Evolutionary conservation across 176 grass and related monocot species (phyloP), one percentile per base, ranked within the genome.

Genomic region (Triticum turgidum): DNA sequence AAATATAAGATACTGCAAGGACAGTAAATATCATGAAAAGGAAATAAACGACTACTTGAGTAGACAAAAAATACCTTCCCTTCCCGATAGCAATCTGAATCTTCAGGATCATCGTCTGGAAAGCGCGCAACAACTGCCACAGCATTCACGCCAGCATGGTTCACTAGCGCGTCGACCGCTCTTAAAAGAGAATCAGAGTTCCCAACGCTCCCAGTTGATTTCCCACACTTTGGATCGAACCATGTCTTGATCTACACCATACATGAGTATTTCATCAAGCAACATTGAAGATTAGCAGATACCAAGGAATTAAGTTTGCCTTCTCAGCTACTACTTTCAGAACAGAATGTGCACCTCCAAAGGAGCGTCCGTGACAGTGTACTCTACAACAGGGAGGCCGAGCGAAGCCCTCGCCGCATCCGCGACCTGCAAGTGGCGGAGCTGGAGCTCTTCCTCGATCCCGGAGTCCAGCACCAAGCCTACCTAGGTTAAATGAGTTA

Each of bases 401-500:
- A 98, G 87, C 7, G 94, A 96, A 33, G 97, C 97, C 69, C 92
- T 87, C 0, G 89, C 86, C 2, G 97, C 97, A 86, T 99, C 97
- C 17, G 89, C 92, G 42, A 93, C 94, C 89, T 99, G 97, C 80
- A 99, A 85, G 54, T 99, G 94, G 5, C 89, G 86, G 24, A 99
- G 67, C 82, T 62, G 89, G 18, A 99, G 90, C 42, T 93, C 92
- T 21, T 99, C 92, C 82, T 99, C 94, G 59, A 99, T 96, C 64
- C 90, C 97, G 14, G 92, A 86, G 88, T 99, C 97, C 75, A 99
- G 29, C 83, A 99, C 94, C 71, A 96, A 76, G 27, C 94, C 97
- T 96, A 99, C 94, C 93, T 96, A 87, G 78, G 73, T 65, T 51
- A 59, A 51, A 83, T 12, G 24, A 91, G 20, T 61, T 30, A 71